phyloP scores from a whole-genome alignment of 192 early-diverging fungal species.

The Phycomyces blakesleeanus region DNA sequence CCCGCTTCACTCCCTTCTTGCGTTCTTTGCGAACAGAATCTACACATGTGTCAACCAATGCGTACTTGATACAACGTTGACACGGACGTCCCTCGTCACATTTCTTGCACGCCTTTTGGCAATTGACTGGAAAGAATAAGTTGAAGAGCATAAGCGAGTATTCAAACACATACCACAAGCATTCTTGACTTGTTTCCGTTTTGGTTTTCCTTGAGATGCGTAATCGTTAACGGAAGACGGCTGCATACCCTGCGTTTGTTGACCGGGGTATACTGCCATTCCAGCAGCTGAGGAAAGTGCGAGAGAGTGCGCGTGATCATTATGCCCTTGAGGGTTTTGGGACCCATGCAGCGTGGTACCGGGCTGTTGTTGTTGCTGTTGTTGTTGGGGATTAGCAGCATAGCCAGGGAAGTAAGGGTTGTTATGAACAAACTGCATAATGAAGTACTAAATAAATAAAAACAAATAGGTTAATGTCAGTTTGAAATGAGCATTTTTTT shows the following conservation, averaged over 20 bases:
- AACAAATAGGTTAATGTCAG: background rate
- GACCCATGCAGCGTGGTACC: constrained; percentile 15
- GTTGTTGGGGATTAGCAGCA: constrained; percentile 27
- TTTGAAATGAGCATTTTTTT: background rate
- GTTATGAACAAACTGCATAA: background rate
- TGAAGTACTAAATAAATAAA: background rate
- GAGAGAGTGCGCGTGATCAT: constrained; percentile 9
- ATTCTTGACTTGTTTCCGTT: constrained; percentile 82
- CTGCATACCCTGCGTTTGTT: constrained; percentile 25
- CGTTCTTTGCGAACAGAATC: constrained; percentile 80
- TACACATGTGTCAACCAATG: constrained; percentile 61
- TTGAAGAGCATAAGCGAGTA: background rate
- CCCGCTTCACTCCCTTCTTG: constrained; percentile 78
- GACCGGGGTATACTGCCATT: constrained; percentile 33
- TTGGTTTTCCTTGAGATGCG: constrained; percentile 26
- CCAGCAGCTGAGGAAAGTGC: constrained; percentile 27
- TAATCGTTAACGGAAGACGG: constrained; percentile 30
- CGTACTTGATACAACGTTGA: constrained; percentile 71
- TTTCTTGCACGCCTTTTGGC: constrained; percentile 88
- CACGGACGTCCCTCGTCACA: constrained; percentile 85
- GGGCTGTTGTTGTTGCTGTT: constrained; percentile 27
- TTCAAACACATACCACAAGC: constrained; percentile 64
- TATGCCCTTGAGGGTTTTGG: constrained; percentile 20
- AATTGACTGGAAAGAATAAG: constrained; percentile 57
- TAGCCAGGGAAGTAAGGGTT: constrained; percentile 21